Conservation (phyloP, 2,329 filamentous ascomycete genomes). For the Aspergillus sergii region DNA sequence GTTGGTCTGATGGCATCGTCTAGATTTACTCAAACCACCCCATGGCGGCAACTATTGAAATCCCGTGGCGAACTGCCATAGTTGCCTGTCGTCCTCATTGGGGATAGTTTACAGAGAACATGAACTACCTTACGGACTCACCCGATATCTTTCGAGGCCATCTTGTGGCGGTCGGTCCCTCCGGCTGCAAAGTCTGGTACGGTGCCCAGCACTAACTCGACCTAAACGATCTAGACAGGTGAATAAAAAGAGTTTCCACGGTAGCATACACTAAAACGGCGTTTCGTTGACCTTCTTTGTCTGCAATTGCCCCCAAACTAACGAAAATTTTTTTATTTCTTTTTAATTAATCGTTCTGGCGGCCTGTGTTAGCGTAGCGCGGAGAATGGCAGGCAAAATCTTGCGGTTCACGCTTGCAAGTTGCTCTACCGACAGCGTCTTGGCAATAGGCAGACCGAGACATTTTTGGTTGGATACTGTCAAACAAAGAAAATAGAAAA, state of each 20-base stretch:
- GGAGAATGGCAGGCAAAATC: neutral
- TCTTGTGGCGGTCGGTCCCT: neutral
- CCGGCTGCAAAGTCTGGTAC: neutral
- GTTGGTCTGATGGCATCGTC: neutral
- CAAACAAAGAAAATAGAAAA: neutral
- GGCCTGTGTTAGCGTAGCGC: neutral
- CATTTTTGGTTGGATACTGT: too few relatives aligned
- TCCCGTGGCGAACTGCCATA: neutral
- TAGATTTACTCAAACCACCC: neutral
- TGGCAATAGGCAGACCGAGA: neutral
- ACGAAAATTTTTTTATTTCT: neutral
- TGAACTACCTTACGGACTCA: neutral
- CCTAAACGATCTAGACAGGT: neutral
- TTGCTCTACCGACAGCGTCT: neutral
- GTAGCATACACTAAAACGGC: neutral
- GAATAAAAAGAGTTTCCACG: neutral
- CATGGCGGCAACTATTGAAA: neutral
- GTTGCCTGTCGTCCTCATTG: neutral
- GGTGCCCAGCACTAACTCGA: neutral
- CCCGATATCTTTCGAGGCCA: neutral
- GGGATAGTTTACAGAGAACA: neutral
- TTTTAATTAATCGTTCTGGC: neutral
- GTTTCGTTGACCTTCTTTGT: neutral
- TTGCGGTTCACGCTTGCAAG: neutral
- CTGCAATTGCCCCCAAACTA: neutral